Evolutionary conservation across 106 monocot species (phyloP).

Genomic region (Hemerocallis citrina): DNA sequence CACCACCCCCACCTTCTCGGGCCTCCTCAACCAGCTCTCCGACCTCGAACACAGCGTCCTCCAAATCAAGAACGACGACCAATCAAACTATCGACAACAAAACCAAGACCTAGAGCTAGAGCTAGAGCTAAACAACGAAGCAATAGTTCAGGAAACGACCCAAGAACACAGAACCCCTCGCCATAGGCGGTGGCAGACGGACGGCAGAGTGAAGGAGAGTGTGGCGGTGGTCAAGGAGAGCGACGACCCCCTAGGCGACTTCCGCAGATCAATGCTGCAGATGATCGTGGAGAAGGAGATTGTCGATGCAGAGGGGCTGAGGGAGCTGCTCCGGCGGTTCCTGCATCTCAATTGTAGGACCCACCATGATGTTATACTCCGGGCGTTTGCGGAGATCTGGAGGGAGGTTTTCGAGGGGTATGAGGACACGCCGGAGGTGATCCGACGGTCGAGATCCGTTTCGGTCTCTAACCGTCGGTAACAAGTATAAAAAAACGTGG

Average conservation of each 20-base stretch:
- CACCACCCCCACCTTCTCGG: conserved; percentile 31
- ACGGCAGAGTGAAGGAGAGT: conserved; percentile 38
- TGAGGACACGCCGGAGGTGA: conserved; percentile 14
- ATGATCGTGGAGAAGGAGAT: conserved; percentile 83
- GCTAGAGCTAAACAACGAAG: no score
- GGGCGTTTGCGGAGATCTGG: conserved; percentile 82
- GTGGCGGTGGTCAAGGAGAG: conserved; percentile 63
- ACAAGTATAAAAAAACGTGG: no score
- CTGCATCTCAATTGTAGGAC: conserved; percentile 44
- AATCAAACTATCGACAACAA: no score
- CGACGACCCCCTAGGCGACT: conserved; percentile 50
- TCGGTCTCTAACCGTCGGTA: no score
- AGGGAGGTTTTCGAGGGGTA: conserved; percentile 43
- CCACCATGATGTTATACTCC: conserved; percentile 61
- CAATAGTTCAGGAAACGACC: no score
- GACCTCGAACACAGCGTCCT: conserved; percentile 46
- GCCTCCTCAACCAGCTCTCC: conserved; percentile 47
- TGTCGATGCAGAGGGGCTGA: conserved; percentile 30
- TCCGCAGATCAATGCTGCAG: conserved; percentile 61
- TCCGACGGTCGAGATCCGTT: conserved; percentile 1
- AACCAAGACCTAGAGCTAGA: no score
- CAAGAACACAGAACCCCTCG: no score
- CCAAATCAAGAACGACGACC: no score
- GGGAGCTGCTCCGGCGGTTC: conserved; percentile 39
- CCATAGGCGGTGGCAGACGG: neutral